phyloP scores from a whole-genome alignment of 768 basidiomycete genomes.

The Tricholoma hemisulphureum region DNA sequence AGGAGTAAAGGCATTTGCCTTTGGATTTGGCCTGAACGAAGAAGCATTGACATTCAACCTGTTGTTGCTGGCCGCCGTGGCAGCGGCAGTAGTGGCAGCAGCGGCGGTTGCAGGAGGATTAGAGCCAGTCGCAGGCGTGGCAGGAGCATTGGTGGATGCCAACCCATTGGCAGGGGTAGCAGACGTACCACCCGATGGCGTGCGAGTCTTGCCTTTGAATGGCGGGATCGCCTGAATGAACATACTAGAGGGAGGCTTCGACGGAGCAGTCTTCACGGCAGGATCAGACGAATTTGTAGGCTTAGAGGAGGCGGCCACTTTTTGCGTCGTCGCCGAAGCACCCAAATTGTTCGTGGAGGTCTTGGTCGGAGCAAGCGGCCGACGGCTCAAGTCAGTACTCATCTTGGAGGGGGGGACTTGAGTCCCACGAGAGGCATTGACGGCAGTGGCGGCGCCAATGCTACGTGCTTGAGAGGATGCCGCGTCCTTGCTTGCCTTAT shows the following conservation, averaged over 20 bases:
- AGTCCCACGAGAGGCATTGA: constrained; percentile 45
- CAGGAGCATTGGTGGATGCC: constrained; percentile 23
- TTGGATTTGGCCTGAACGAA: constrained; percentile 86
- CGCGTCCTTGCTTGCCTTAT: constrained; percentile 73
- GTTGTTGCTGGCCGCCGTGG: constrained; percentile 40
- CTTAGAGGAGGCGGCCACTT: constrained; percentile 28
- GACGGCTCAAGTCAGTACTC: constrained; percentile 20
- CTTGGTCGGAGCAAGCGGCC: constrained; percentile 20
- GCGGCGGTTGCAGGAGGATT: constrained; percentile 13
- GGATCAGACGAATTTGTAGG: constrained; percentile 30
- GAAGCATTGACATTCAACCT: constrained; percentile 87
- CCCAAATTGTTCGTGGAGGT: constrained; percentile 24
- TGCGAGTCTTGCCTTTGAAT: constrained; percentile 66
- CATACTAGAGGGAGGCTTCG: constrained; percentile 42
- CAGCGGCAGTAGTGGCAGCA: constrained; percentile 51
- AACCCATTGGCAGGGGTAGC: constrained; percentile 25
- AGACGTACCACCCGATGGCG: constrained; percentile 24
- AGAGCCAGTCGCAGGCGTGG: constrained; percentile 10
- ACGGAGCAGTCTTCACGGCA: constrained; percentile 41
- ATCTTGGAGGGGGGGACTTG: constrained; percentile 38
- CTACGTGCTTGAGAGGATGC: constrained; percentile 62
- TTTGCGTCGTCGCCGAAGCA: constrained; percentile 21
- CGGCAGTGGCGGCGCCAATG: constrained; percentile 61
- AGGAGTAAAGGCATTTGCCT: constrained; percentile 74
- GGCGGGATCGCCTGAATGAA: constrained; percentile 88